These are phyloP conservation scores for Syzygium oleosum DNA, from an alignment of 345 rosid genomes.

Conservation along the genomic window DNA sequence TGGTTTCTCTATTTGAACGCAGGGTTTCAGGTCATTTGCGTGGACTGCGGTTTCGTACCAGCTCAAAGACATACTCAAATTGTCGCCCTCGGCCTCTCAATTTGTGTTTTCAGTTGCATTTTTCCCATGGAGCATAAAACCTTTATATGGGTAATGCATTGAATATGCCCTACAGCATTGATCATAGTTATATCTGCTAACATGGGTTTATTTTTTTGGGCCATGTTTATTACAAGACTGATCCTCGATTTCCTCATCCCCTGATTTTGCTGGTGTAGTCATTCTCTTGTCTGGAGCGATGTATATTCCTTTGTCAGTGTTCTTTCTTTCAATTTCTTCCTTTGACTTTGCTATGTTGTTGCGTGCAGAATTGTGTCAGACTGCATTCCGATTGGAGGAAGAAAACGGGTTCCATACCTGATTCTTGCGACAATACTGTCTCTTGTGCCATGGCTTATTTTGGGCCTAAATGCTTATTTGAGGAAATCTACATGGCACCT, in stretches of 20 bases:
- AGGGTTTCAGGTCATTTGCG: constrained; percentile 98
- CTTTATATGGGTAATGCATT: constrained; percentile 70
- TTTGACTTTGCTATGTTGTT: background rate
- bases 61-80: constrained; percentile 74
- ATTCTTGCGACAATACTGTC: constrained; percentile 67
- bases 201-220: background rate
- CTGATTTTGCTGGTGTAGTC: background rate
- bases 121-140: constrained; percentile 97
- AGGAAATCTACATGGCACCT: constrained; percentile 62
- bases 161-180: background rate
- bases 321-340: background rate
- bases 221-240: background rate
- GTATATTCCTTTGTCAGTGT: background rate
- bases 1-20: background rate
- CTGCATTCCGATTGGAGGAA: constrained; percentile 82
- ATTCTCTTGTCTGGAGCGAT: background rate
- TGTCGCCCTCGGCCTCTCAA: constrained; percentile 97
- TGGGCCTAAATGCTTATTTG: constrained; percentile 41
- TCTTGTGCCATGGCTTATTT: constrained; percentile 82
- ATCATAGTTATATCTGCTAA: background rate
- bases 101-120: constrained; percentile 72
- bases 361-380: constrained; percentile 74
- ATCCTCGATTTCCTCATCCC: background rate
- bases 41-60: constrained; percentile 99
- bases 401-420: constrained; percentile 82